Percentiles rank a stretch among this genome's conserved stretches.
Conservation (phyloP, 2,329 filamentous ascomycete genomes). For the Ophiostoma sp. region DNA sequence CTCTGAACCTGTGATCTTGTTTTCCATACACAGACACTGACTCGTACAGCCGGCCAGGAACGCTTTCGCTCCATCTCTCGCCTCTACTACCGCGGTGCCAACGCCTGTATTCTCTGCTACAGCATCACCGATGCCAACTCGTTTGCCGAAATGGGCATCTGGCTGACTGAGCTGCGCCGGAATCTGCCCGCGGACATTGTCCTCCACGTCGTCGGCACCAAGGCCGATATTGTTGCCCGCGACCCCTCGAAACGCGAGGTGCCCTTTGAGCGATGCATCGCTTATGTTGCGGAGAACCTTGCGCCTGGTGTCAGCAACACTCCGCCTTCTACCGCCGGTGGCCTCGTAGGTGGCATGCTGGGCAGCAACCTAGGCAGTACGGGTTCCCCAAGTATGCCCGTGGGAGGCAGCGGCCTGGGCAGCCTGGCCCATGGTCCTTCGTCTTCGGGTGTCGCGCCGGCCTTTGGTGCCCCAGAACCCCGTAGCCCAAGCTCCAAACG, state of each 20-base stretch:
- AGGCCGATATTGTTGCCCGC: slow-evolving; percentile 81
- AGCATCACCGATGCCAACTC: slow-evolving; percentile 81
- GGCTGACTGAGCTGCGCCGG: slow-evolving; percentile 77
- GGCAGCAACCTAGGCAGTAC: slow-evolving; percentile 14
- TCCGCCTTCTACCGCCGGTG: slow-evolving; percentile 57
- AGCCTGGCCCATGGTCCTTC: slow-evolving; percentile 20
- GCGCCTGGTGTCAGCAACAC: slow-evolving; percentile 64
- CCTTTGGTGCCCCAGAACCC: slow-evolving; percentile 40
- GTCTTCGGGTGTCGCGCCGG: slow-evolving; percentile 24
- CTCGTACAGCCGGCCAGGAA: slow-evolving; percentile 69
- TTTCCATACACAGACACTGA: not conserved
- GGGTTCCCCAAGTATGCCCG: slow-evolving; percentile 5
- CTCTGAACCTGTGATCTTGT: slow-evolving; percentile 14
- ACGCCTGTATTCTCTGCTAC: slow-evolving; percentile 91
- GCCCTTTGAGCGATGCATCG: slow-evolving; percentile 91
- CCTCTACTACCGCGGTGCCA: slow-evolving; percentile 92
- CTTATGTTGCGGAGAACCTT: slow-evolving; percentile 88
- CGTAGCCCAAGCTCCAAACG: slow-evolving; percentile 59
- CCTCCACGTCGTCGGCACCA: slow-evolving; percentile 91
- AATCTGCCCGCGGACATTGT: slow-evolving; percentile 75
- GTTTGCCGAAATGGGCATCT: slow-evolving; percentile 87
- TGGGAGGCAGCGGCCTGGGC: not conserved
- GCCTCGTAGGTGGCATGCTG: slow-evolving; percentile 24
- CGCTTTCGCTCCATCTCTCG: slow-evolving; percentile 90
- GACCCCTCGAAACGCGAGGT: slow-evolving; percentile 76